Evolutionary conservation across 108 stramenopile genomes (phyloP), one percentile per base, ranked within the genome.

Genomic region (Cyclotella kingstonii): DNA sequence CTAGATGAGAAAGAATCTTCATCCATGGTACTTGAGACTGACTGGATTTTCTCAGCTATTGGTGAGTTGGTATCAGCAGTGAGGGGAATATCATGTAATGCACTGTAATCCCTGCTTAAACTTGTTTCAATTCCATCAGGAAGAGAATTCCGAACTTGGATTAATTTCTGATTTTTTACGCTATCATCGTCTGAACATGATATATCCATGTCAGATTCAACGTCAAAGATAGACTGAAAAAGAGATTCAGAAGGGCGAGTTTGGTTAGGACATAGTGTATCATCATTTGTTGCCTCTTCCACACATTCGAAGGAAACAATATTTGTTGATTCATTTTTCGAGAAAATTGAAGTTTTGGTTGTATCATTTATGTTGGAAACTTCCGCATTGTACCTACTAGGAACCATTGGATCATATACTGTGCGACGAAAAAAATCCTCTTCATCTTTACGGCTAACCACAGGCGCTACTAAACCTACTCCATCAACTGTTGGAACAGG

Each of bases 211-310:
- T 77, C 70, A 8, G 76, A 77, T 11, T 66, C 51, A 15, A 56
- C 50, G 28, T 65, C 67, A 25, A 78, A 78, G 8, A 78, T 78
- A 26, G 63, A 44, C 49, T 51, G 71, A 47, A 78, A 73, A 19
- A 78, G 26, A 14, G 73, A 47, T 10, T 45, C 40, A 7, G 60
- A 19, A 7, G 77, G 77, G 7, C 77, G 51, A 28, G 25, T 38
- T n/a, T 63, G 70, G 10, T 41, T 55, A 31, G 58, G 62, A 28
- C 27, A 50, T 33, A 21, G 17, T 10, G 35, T 21, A 3, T 5
- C 33, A 21, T 54, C 53, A 36, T 38, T 21, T 7, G 18, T 19
- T 18, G 19, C 68, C 36, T 34, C 31, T 14, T 73, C 72, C 23
- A 42, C 27, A 9, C 5, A 26, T 4, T 45, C 56, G 19, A 28